Percentiles rank a stretch among this genome's conserved stretches.
Evolutionary conservation across 306 rosid species (phyloP).

Genomic region (Begonia peltatifolia): DNA sequence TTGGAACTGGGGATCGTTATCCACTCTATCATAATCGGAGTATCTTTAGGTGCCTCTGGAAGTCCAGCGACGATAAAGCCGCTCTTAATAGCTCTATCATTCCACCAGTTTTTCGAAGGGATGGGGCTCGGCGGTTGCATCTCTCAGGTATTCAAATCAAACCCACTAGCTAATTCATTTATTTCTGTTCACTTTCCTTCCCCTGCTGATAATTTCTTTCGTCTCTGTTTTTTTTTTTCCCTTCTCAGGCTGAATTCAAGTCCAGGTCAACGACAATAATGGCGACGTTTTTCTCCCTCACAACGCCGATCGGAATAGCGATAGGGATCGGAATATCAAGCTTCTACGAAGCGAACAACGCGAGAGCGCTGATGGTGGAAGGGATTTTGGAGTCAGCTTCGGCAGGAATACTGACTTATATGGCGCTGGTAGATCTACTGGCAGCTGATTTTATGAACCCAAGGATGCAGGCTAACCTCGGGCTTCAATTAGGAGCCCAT

Average conservation of each 20-base stretch:
- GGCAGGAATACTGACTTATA: slow-evolving; percentile 69
- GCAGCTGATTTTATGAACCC: slow-evolving; percentile 75
- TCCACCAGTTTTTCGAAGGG: slow-evolving; percentile 88
- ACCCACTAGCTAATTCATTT: too few species aligned
- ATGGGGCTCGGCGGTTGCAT: slow-evolving; percentile 92
- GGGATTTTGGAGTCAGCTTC: slow-evolving; percentile 55
- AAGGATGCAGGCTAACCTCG: slow-evolving; percentile 31
- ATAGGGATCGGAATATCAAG: slow-evolving; percentile 48
- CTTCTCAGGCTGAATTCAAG: slow-evolving; percentile 46
- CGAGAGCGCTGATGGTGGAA: slow-evolving; percentile 41
- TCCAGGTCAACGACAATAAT: slow-evolving; percentile 38
- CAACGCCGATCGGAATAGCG: slow-evolving; percentile 65
- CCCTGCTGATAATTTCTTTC: too few species aligned
- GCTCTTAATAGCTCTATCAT: slow-evolving; percentile 58
- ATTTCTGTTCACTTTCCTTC: too few species aligned
- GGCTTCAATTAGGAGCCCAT: slow-evolving; percentile 47
- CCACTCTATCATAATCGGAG: slow-evolving; percentile 72
- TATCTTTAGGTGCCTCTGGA: slow-evolving; percentile 47
- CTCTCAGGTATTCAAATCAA: slow-evolving; percentile 36
- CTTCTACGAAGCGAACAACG: slow-evolving; percentile 28
- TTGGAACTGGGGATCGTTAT: slow-evolving; percentile 77
- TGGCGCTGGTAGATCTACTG: slow-evolving; percentile 65
- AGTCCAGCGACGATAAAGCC: slow-evolving; percentile 42
- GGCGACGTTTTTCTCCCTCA: slow-evolving; percentile 61
- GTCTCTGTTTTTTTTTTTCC: too few species aligned